These are phyloP conservation scores for Leccinum pseudoinsigne DNA, from an alignment of 1,284 basidiomycete genomes.

Conservation along the genomic window DNA sequence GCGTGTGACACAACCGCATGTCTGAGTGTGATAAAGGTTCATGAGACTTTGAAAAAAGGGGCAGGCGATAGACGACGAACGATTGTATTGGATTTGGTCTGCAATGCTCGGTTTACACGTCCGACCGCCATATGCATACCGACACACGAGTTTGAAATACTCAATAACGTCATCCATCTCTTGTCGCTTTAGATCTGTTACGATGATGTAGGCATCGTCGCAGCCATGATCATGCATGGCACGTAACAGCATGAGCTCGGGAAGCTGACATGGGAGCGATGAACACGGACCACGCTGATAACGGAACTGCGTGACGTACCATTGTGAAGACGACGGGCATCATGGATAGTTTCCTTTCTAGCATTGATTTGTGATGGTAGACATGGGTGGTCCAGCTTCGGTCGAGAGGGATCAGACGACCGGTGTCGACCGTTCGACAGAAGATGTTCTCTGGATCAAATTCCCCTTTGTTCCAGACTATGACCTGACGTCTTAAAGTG, in stretches of 20 bases:
- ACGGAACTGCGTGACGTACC: slow-evolving; percentile 40
- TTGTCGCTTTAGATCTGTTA: slow-evolving; percentile 70
- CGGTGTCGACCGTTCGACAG: slow-evolving; percentile 71
- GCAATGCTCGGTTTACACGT: slow-evolving; percentile 65
- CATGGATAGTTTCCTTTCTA: slow-evolving; percentile 68
- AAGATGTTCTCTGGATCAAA: slow-evolving; percentile 77
- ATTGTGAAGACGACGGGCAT: slow-evolving; percentile 78
- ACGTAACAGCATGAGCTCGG: slow-evolving; percentile 71
- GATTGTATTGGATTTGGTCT: slow-evolving; percentile 63
- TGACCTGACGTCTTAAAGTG: slow-evolving; percentile 52
- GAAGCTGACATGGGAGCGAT: slow-evolving; percentile 46
- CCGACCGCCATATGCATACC: slow-evolving; percentile 57
- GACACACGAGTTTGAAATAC: slow-evolving; percentile 72
- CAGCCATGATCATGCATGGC: slow-evolving; percentile 77
- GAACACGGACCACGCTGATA: slow-evolving; percentile 7
- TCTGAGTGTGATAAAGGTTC: slow-evolving; percentile 39
- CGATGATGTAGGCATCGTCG: slow-evolving; percentile 73
- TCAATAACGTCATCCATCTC: slow-evolving; percentile 77
- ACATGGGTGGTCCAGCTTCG: slow-evolving; percentile 78
- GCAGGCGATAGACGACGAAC: slow-evolving; percentile 37
- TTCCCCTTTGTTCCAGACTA: slow-evolving; percentile 75
- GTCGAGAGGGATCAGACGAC: slow-evolving; percentile 71
- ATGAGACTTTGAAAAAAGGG: slow-evolving; percentile 12
- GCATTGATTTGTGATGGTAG: slow-evolving; percentile 71
- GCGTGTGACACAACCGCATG: slow-evolving; percentile 62